Percentiles rank a stretch among this genome's conserved stretches.
Conservation (phyloP, 2,329 filamentous ascomycete species). For the Knoxdaviesia proteae region DNA sequence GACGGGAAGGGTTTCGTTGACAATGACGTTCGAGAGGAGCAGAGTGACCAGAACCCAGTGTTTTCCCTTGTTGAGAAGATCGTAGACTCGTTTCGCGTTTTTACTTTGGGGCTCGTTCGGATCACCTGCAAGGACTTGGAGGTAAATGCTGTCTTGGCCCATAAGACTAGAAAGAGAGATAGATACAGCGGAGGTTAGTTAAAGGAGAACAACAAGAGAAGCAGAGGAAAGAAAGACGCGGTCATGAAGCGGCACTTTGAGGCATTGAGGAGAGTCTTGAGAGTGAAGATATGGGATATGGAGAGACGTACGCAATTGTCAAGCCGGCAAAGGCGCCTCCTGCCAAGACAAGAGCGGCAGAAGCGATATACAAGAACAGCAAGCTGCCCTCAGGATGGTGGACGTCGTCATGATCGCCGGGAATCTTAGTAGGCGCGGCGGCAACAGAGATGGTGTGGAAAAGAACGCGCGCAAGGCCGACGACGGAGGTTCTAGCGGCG, state of each 20-base stretch:
- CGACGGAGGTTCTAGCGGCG: slow-evolving; percentile 2
- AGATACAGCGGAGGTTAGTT: not conserved
- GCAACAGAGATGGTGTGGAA: slow-evolving; percentile 15
- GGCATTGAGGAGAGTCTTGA: no score
- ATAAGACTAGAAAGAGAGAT: slow-evolving; percentile 21
- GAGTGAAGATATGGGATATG: not conserved
- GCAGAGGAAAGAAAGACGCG: not conserved
- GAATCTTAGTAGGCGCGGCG: slow-evolving; percentile 20
- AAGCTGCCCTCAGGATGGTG: slow-evolving; percentile 37
- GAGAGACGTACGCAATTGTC: slow-evolving; percentile 54
- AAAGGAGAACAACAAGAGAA: not conserved
- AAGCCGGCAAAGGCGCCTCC: slow-evolving; percentile 89
- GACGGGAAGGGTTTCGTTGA: slow-evolving; percentile 90
- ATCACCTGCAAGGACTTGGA: slow-evolving; percentile 81
- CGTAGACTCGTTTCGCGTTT: slow-evolving; percentile 64
- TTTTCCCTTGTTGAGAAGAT: slow-evolving; percentile 69
- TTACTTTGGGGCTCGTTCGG: slow-evolving; percentile 68
- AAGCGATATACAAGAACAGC: slow-evolving; percentile 66
- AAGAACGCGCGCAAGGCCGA: slow-evolving; percentile 2
- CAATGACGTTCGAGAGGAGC: slow-evolving; percentile 88
- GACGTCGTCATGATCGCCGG: slow-evolving; percentile 17
- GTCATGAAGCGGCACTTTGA: no score
- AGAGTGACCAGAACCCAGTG: slow-evolving; percentile 96
- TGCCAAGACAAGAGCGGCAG: slow-evolving; percentile 60
- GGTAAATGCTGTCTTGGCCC: slow-evolving; percentile 81